Base-by-base conservation (phyloP, 495 filamentous ascomycete genomes). In the Aspergillus heteromorphus region DNA sequence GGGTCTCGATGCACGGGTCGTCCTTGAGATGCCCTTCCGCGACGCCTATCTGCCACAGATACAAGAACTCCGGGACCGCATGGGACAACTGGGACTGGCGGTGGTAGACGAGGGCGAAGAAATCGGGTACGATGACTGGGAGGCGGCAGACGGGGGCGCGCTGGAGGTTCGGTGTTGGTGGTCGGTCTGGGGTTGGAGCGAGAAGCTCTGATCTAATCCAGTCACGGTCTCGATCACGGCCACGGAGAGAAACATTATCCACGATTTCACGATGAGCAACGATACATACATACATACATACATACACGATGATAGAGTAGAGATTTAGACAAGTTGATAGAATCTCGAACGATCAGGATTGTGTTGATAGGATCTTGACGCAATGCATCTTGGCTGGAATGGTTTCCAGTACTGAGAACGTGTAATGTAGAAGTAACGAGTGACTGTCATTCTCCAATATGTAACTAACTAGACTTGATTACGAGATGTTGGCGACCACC, bases 41-140 rank as follows among this genome's bases (percentile, higher is more conserved):
- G 80, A 80, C 49, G 77, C 78, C 23, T 84, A 86, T 61, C 53
- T 73, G 3, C 60, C 63, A 0, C 79, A 87, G 58, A 68, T 78
- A 5, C 57, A 68, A 29, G 78, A 83, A 13, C 80, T 90, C 50
- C 73, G 75, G 18, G 42, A 68, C 31, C 65, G 80, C 8, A 83
- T 90, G 83, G 43, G 41, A 6, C 62, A 62, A 1, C 55, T 72
- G 43, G 84, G 84, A 3, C 68, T 91, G 49, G 62, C 60, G 13
- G 55, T 84, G 0, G 36, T 83, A 14, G 73, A 78, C 13, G 75
- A 87, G 59, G 87, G 85, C 0, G 71, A 80, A 40, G 87, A 90
- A 65, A 67, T 67, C 1, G 87, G 87, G 2, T 78, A 78, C 54
- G 87, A 90, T 62, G 87, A 91, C 60, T 90, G 87, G 87, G 83